Percentiles rank a stretch among this genome's conserved stretches.
phyloP scores from a whole-genome alignment of 495 filamentous ascomycete species.

The Aspergillus leporis region DNA sequence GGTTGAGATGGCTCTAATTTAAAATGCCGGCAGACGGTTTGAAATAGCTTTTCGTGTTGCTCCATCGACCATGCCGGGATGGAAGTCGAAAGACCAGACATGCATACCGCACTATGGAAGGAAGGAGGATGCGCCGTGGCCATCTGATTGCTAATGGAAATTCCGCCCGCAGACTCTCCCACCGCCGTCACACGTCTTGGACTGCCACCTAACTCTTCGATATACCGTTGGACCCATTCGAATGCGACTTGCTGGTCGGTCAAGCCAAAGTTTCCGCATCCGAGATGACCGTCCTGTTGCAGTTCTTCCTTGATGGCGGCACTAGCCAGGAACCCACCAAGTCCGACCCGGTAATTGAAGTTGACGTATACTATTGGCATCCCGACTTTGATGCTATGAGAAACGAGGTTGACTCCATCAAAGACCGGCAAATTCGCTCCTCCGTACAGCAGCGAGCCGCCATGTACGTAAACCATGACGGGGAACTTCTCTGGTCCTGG shows the following conservation, averaged over 20 bases:
- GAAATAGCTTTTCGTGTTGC: conserved; percentile 27
- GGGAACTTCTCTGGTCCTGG: conserved; percentile 13
- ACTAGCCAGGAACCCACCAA: conserved; percentile 32
- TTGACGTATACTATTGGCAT: conserved; percentile 28
- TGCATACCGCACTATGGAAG: conserved; percentile 31
- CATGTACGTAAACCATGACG: conserved; percentile 33
- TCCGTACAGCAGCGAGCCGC: conserved; percentile 32
- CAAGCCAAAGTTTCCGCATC: conserved; percentile 34
- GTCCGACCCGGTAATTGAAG: conserved; percentile 34
- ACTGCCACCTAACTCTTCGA: conserved; percentile 62
- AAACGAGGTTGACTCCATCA: conserved; percentile 31
- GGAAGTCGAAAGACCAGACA: conserved; percentile 27
- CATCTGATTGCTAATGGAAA: conserved; percentile 62
- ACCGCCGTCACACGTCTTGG: conserved; percentile 61
- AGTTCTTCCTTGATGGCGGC: conserved; percentile 21
- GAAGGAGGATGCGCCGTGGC: conserved; percentile 17
- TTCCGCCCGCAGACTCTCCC: conserved; percentile 66
- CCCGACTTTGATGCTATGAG: conserved; percentile 21
- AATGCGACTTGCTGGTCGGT: conserved; percentile 35
- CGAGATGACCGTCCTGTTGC: conserved; percentile 21
- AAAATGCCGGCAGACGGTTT: conserved; percentile 25
- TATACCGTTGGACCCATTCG: conserved; percentile 43
- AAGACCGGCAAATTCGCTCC: conserved; percentile 33
- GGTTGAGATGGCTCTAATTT: conserved; percentile 15
- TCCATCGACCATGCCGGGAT: conserved; percentile 29